Conservation (phyloP, 129 eudicot genomes). For the Mikania micrantha region DNA sequence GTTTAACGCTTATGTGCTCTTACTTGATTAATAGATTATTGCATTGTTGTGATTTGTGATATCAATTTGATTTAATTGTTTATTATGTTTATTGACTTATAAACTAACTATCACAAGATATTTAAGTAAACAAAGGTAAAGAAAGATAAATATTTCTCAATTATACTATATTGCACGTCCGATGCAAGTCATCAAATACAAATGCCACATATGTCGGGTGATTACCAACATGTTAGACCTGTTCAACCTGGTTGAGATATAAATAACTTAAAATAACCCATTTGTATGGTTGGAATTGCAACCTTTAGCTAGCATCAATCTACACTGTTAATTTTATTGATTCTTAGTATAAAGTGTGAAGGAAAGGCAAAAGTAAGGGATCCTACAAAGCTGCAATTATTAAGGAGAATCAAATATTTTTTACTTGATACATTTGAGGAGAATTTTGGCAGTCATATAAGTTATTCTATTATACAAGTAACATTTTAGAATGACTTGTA, state of each 20-base stretch:
- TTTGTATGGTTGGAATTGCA: not conserved
- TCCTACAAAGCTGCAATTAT: not conserved
- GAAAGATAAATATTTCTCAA: too few species aligned
- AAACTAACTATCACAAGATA: too few species aligned
- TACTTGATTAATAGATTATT: too few species aligned
- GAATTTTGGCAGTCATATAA: not conserved
- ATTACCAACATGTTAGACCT: not conserved
- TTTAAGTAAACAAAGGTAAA: too few species aligned
- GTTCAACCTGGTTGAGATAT: not conserved
- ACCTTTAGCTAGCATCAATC: not conserved
- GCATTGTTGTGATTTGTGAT: too few species aligned
- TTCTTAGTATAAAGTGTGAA: not conserved
- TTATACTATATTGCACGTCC: too few species aligned
- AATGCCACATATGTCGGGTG: too few species aligned
- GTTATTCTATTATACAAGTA: constrained; percentile 1
- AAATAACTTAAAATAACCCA: not conserved
- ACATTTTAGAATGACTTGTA: not conserved
- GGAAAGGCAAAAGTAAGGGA: not conserved
- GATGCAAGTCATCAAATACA: too few species aligned
- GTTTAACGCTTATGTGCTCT: too few species aligned
- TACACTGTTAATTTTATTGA: too few species aligned
- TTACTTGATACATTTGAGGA: constrained; percentile 1
- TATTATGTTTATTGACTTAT: too few species aligned
- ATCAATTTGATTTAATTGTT: too few species aligned
- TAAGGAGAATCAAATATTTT: not conserved